Evolutionary conservation across 2,329 filamentous ascomycete species (phyloP), one percentile per base, ranked within the genome.

Genomic region (Furcasterigmium sp.): DNA sequence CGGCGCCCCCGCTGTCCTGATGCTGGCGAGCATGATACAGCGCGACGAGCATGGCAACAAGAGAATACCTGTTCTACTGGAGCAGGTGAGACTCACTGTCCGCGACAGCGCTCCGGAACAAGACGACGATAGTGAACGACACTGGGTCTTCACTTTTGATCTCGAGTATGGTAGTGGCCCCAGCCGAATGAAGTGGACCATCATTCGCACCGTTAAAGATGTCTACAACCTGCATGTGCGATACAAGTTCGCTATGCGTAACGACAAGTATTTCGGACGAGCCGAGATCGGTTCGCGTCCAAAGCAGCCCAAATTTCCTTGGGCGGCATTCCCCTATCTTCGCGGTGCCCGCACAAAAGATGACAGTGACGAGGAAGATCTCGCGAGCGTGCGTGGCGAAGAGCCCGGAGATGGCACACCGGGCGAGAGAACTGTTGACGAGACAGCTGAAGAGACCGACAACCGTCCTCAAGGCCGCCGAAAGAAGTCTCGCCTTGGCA

Each of bases 1-100:
- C 35, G 93, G 90, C 42, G 89, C 91, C 2, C 93, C 93, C 4
- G 93, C 93, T 19, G 93, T 91, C 17, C 72, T 98, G 46, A 95
- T 98, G 64, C 71, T 98, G 41, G 93, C 93, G 8, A 96, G 91
- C 58, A 96, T 97, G 87, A 93, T 97, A 55, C 93, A 97, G 66
- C 80, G 93, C 45, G 93, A 98, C 55, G 93, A 98, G 64, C 88
- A 96, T 55, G 90, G 91, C 39, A 93, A 95, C 64, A 93, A 88
- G 66, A 83, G 91, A 46, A 95, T 98, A 45, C 93, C 93, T 0
- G 90, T 98, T 42, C 78, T 98, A 4, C 76, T 98, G 7, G 93
- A 98, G 63, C 93, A 98, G 67, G 75, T 98, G 46, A 95, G 95
- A 62, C 76, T 98, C 46, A 82, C 78, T 45, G 86, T 98, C 46